Evolutionary conservation across 768 basidiomycete genomes (phyloP), one percentile per base, ranked within the genome.

Genomic region (Leccinum subgranulosum): DNA sequence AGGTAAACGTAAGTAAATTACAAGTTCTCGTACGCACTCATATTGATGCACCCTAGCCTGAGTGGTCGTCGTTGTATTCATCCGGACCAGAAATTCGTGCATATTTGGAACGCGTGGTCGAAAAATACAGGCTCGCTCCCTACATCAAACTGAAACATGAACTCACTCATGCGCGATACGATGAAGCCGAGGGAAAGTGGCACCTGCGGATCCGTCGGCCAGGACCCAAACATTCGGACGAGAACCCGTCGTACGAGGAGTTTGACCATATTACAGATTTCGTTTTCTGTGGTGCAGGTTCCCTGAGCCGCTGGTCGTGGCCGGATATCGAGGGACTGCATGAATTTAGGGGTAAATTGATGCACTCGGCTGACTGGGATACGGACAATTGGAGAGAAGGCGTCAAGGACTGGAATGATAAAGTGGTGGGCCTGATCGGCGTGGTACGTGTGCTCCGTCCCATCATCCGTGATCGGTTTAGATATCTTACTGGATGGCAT

Each of bases 321-420:
- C 88, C 87, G 3, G 79, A 84, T 46, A 86, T 88, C 46, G 67
- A 74, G 9, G 86, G 85, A 4, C 66, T 87, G 28, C 69, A 81
- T 15, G 73, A 68, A 8, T 89, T 84, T 70, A 72, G 78, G 58
- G 88, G 87, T 4, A 75, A 72, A 51, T 67, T 87, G 14, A 70
- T 85, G 1, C 88, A 90, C 61, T 84, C 82, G n/a, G 87, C 86
- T 0, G 66, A 79, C 2, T 87, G 86, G 83, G 78, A 82, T 25
- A 74, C 70, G 29, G 75, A 67, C 11, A 68, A 76, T 34, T 80
- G 78, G 79, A 66, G 77, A 63, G 78, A 78, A 11, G 78, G 74
- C 15, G 76, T 78, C 8, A 73, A 74, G 55, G 71, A 74, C 23
- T 84, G 84, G 82, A 72, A 70, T 34, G 74, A 78, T 53, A 85